Percentiles rank a stretch among this genome's conserved stretches.
Conservation (phyloP, 371 early-diverging fungal genomes). For the Furculomyces boomerangus region DNA sequence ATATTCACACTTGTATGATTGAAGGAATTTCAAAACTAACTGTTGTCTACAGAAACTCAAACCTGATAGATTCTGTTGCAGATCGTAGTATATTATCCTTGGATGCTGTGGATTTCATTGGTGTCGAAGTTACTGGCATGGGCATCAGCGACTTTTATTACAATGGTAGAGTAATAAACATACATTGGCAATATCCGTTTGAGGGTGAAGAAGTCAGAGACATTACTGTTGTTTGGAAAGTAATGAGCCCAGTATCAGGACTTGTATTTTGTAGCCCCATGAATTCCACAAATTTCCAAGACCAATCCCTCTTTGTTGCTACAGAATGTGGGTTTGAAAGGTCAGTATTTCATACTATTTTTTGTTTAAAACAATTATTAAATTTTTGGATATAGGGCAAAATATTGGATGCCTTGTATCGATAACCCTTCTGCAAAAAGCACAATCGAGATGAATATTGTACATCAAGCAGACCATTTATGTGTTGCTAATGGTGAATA, state of each 20-base stretch:
- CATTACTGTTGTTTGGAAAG: not conserved
- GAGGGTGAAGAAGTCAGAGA: not conserved
- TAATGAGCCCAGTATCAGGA: not conserved
- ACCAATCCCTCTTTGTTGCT: not conserved
- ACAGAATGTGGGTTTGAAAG: not conserved
- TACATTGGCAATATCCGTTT: not conserved
- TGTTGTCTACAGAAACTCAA: not conserved
- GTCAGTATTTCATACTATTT: not conserved
- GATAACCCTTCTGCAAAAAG: not conserved
- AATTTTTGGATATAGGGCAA: not conserved
- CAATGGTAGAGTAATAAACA: not conserved
- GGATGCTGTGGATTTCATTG: constrained; percentile 1
- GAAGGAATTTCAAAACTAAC: not conserved
- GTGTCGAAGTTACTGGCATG: not conserved
- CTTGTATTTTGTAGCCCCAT: not conserved
- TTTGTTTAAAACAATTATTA: not conserved
- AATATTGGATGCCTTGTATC: constrained; percentile 1
- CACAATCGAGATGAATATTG: not conserved
- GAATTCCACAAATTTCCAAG: not conserved
- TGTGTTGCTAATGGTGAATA: not conserved
- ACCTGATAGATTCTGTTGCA: not conserved
- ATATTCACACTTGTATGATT: not conserved
- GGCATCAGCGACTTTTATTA: not conserved
- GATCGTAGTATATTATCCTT: not conserved
- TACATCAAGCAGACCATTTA: constrained; percentile 1